Conservation (phyloP, 306 rosid genomes). For the Sesbania bispinosa region DNA sequence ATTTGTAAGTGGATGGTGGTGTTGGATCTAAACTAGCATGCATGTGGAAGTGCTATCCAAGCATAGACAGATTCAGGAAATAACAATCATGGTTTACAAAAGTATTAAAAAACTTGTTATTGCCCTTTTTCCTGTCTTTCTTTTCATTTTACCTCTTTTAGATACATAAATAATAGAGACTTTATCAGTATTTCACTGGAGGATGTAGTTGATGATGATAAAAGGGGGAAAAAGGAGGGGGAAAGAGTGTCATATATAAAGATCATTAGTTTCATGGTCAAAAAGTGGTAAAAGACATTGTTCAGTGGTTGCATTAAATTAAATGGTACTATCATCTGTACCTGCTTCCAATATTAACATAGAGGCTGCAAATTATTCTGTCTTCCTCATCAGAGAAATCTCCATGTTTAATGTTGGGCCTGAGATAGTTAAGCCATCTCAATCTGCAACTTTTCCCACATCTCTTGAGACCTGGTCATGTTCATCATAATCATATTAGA, state of each 20-base stretch:
- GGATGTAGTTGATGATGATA: neutral
- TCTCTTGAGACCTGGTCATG: slow-evolving; percentile 68
- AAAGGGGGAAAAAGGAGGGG: neutral
- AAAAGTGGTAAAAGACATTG: slow-evolving; percentile 23
- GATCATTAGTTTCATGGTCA: neutral
- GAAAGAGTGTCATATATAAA: neutral
- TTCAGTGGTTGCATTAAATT: neutral
- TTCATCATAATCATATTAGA: neutral
- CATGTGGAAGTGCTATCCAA: slow-evolving; percentile 35
- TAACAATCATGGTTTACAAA: neutral
- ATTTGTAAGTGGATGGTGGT: slow-evolving; percentile 23
- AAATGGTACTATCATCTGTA: neutral
- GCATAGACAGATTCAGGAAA: slow-evolving; percentile 32
- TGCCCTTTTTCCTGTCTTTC: neutral
- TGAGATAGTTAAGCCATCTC: slow-evolving; percentile 97
- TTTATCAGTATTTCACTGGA: slow-evolving; percentile 1
- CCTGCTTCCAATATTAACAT: slow-evolving; percentile 96
- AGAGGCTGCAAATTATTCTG: slow-evolving; percentile 82
- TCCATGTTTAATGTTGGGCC: slow-evolving; percentile 97
- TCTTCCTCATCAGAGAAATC: slow-evolving; percentile 94
- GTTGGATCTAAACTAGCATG: slow-evolving; percentile 48
- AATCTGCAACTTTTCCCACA: slow-evolving; percentile 98
- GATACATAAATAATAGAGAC: slow-evolving; percentile 10
- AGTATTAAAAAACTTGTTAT: too few relatives aligned
- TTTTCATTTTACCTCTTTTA: slow-evolving; percentile 24